Evolutionary conservation across 805 yeast species (phyloP).

Genomic region (Saccharomycopsis sp.): DNA sequence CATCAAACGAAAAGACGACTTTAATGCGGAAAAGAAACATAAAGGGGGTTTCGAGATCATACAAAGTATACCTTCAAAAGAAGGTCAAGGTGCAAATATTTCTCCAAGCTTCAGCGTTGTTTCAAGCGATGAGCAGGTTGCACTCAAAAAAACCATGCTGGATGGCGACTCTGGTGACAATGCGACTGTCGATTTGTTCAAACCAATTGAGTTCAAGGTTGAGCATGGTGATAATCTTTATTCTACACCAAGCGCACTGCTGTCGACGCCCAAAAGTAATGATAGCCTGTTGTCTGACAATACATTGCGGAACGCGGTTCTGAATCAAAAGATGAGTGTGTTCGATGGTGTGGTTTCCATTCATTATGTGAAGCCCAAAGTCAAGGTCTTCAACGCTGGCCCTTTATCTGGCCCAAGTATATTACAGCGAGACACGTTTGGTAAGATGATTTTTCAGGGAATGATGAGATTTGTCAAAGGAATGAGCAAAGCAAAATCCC

Average conservation of each 20-base stretch:
- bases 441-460: conserved; percentile 12
- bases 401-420: conserved; percentile 12
- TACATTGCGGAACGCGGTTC: no score
- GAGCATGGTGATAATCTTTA: no score
- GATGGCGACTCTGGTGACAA: no score
- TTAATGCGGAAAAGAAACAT: no score
- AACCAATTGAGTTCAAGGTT: conserved; percentile 8
- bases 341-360: conserved; percentile 14
- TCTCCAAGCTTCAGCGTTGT: neutral
- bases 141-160: neutral
- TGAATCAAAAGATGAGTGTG: no score
- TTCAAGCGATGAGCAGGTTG: neutral
- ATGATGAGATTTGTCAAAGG: conserved; percentile 7
- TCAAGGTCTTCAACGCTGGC: conserved; percentile 9
- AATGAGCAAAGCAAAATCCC: neutral
- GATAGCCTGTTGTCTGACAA: no score
- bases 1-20: neutral
- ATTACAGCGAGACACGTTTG: conserved; percentile 16
- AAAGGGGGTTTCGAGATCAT: no score
- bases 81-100: no score
- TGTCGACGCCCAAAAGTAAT: neutral
- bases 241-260: no score
- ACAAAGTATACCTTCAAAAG: no score
- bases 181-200: neutral
- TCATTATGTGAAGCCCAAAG: conserved; percentile 8